Base-by-base conservation (phyloP, 2,329 filamentous ascomycete species). In the Xylariaceae sp. region DNA sequence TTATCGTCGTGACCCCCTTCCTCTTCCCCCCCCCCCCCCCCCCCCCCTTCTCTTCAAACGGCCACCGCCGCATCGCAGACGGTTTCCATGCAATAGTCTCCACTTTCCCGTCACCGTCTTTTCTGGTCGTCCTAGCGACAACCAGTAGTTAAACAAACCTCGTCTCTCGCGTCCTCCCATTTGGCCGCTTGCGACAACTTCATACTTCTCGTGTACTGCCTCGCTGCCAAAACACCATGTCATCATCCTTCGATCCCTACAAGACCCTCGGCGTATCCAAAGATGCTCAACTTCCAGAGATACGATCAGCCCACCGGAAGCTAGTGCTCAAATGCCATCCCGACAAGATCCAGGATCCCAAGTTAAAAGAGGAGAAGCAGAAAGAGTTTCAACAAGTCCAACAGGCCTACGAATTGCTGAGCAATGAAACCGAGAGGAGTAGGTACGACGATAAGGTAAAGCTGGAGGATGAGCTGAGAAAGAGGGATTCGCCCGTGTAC, bases 371-470 rank as follows among this genome's bases (percentile, higher is more conserved):
- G 56, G 78, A 85, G 65, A 96, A 93, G 73, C 86, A 90, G 66
- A 88, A 91, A 65, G 88, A 96, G 74, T 99, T 98, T 69, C 92
- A 97, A 74, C 87, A 86, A 71, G 90, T 98, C 32, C 93, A 97
- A 73, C 86, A 93, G 67, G 93, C 95, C 48, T 99, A 96, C 75
- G 95, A 98, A 74, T 80, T 95, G 26, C 84, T 99, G 58, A 90
- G 86, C 68, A 88, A 97, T 70, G 89, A 93, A 23, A 80, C 77
- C 6, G 85, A 88, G 70, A 81, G 91, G 57, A 75, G 79, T 56
- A 86, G 87, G 64, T 96, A 97, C 73, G 91, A 98, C 74, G 86
- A 91, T 50, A 83, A 88, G 70, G 79, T 89, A 59, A 85, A 81
- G 66, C 73, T 93, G 60, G 84, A 83, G 48, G 84, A 88, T 4